Percentiles rank a stretch among this genome's conserved stretches.
Evolutionary conservation across 176 grass and related monocot species (phyloP).

Genomic region (Phyllostachys edulis): DNA sequence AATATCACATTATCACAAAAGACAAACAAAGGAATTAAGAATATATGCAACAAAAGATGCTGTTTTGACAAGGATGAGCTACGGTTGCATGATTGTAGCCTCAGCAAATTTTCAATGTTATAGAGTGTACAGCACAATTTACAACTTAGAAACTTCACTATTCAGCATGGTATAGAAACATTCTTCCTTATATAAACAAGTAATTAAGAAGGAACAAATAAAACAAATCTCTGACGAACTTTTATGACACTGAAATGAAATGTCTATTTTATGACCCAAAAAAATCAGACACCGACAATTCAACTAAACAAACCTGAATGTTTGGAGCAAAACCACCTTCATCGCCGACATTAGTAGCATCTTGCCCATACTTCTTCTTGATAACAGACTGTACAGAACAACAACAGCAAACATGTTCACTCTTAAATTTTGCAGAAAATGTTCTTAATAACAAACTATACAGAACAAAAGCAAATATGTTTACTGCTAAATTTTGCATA

Average conservation of each 20-base stretch:
- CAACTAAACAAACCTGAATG: conserved; percentile 65
- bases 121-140: not conserved
- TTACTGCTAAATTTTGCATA: not conserved
- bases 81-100: not conserved
- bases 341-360: conserved; percentile 97
- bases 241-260: not conserved
- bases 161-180: not conserved
- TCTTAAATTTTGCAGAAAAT: not conserved
- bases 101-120: not conserved
- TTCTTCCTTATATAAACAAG: not conserved
- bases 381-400: conserved; percentile 62
- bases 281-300: not conserved
- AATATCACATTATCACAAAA: conserved; percentile 27
- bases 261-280: not conserved
- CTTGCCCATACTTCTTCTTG: conserved; percentile 99
- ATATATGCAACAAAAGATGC: not conserved
- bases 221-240: not conserved
- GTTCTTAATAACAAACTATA: conserved; percentile 89
- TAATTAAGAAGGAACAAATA: not conserved
- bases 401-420: not conserved
- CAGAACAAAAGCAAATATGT: not conserved
- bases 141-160: not conserved
- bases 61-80: not conserved
- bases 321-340: conserved; percentile 99
- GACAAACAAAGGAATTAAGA: not conserved